Evolutionary conservation across 805 yeast genomes (phyloP), one percentile per base, ranked within the genome.

Genomic region (Pichia insulana): DNA sequence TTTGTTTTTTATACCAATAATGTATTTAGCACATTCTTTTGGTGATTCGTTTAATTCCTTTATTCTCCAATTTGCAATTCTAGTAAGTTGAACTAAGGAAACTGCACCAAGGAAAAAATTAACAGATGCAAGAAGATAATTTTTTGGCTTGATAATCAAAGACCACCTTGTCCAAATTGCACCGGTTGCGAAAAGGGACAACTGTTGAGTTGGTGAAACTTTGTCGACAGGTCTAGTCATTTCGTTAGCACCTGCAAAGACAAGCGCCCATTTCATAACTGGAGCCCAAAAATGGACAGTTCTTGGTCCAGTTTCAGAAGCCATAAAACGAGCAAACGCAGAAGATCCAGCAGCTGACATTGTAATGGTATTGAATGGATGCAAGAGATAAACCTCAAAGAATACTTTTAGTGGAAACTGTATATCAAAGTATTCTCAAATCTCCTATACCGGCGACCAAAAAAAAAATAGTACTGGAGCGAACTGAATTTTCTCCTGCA

Each of bases 121-220:
- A 43, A 90, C 98, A 25, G 90, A 78, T 4, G 97, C 98, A 51
- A 92, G 71, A 47, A 92, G 68, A 53, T 73, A 71, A 65, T 90
- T 90, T 66, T 83, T 81, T 34, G 98, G 98, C 50, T 69, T 78
- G 58, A 90, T 90, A 50, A 89, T 92, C 65, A 89, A 76, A 13
- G 96, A 88, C 97, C 97, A 90, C 63, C 98, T 78, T 30, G 98
- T 90, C 98, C 98, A 90, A 55, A 90, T 87, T 41, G 78, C 77
- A 42, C 97, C 98, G 1, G 98, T 90, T 37, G 89, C 88, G 54
- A 84, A 73, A 44, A 90, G 71, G 2, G 97, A 95, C 46, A 77
- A 60, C 67, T 83, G 89, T 64, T 85, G 95, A 19, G 95, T 80
- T 44, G 97, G 96, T 30, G 92, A 80, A 39, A 90, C 71, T 55